A percentile compares a stretch with the other conserved stretches of the same genome.
Evolutionary conservation across 495 filamentous ascomycete genomes (phyloP).

Genomic region (Neurospora sp.): DNA sequence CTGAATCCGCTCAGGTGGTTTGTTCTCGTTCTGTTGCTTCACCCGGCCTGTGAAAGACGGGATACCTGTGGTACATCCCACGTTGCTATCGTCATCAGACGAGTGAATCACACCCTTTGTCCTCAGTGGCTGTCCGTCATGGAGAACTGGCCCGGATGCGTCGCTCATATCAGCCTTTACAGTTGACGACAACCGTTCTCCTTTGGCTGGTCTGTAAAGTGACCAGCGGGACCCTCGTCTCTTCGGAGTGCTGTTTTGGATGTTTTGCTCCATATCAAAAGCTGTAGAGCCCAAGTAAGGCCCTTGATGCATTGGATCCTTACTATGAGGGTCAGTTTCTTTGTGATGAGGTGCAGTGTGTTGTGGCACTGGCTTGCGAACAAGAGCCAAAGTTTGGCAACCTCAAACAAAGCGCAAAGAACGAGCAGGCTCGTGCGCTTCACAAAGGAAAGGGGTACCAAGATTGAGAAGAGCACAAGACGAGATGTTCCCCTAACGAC

Average conservation of each 20-base stretch:
- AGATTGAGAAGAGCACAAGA: neutral
- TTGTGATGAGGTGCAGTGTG: neutral
- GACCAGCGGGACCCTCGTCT: neutral
- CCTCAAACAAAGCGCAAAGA: neutral
- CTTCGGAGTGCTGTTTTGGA: neutral
- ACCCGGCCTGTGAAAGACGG: neutral
- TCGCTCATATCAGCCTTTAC: neutral
- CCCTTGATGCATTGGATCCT: neutral
- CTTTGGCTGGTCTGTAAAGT: neutral
- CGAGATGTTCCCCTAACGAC: neutral
- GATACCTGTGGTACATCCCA: neutral
- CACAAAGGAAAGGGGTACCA: neutral
- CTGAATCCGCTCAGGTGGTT: neutral
- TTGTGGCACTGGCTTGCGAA: neutral
- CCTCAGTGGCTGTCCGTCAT: neutral
- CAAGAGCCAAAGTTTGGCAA: neutral
- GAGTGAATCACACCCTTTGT: neutral
- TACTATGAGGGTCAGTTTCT: neutral
- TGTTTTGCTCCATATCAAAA: neutral
- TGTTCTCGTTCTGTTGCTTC: slow-evolving; percentile 10
- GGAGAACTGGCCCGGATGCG: neutral
- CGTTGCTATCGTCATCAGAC: neutral
- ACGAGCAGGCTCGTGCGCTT: neutral
- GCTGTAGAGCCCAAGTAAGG: neutral
- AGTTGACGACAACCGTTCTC: neutral